Evolutionary conservation across 2,329 filamentous ascomycete species (phyloP).

Genomic region (Penicillium olsonii): DNA sequence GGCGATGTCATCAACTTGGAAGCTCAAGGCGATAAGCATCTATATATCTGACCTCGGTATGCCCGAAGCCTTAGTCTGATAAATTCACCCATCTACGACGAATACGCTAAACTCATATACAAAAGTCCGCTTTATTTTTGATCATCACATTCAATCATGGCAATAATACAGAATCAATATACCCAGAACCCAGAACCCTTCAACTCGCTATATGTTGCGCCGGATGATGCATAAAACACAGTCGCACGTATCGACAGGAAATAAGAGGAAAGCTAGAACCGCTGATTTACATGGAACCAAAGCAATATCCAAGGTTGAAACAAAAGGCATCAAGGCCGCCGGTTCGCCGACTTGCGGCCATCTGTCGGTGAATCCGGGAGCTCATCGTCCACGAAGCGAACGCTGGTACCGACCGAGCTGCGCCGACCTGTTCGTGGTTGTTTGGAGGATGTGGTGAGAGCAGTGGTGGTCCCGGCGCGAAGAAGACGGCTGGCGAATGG

Average conservation of each 20-base stretch:
- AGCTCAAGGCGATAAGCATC: slow-evolving; percentile 3
- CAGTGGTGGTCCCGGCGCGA: slow-evolving; percentile 24
- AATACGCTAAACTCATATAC: too few species aligned
- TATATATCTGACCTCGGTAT: background rate
- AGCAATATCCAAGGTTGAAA: slow-evolving; percentile 8
- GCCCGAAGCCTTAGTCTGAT: too few species aligned
- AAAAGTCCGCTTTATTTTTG: background rate
- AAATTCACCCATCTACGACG: too few species aligned
- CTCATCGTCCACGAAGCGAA: slow-evolving; percentile 45
- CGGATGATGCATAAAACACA: slow-evolving; percentile 24
- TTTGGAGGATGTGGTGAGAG: slow-evolving; percentile 26
- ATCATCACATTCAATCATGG: slow-evolving; percentile 25
- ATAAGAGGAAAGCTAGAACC: slow-evolving; percentile 16
- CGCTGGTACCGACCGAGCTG: slow-evolving; percentile 37
- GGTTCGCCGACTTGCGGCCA: slow-evolving; percentile 38
- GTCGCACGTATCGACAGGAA: slow-evolving; percentile 15
- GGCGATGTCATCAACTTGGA: too few species aligned
- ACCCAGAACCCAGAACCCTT: slow-evolving; percentile 12
- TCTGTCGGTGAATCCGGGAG: slow-evolving; percentile 43
- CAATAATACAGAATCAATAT: slow-evolving; percentile 20
- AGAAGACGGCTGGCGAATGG: slow-evolving; percentile 46
- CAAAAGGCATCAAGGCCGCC: slow-evolving; percentile 26
- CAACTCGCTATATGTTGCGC: slow-evolving; percentile 25
- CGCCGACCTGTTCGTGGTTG: slow-evolving; percentile 29
- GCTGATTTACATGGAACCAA: slow-evolving; percentile 18